A percentile compares a stretch with the other conserved stretches of the same genome.
phyloP scores from a whole-genome alignment of 2,329 filamentous ascomycete species.

The Paecilomyces niveus region DNA sequence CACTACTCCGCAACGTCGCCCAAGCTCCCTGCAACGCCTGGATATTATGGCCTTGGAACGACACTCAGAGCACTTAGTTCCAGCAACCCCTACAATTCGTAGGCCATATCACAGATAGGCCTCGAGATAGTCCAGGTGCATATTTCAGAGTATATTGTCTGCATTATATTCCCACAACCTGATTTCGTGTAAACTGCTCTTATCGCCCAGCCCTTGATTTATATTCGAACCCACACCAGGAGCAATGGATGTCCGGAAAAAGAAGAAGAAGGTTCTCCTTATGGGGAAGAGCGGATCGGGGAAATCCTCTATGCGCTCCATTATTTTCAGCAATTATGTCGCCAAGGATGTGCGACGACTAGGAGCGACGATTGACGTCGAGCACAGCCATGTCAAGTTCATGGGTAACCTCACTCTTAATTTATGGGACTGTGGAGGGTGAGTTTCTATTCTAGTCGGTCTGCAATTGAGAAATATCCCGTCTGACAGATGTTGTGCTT shows the following conservation, averaged over 20 bases:
- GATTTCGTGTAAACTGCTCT: not conserved
- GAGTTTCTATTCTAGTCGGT: constrained; percentile 19
- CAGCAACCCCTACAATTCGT: not conserved
- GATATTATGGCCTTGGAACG: not conserved
- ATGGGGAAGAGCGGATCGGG: constrained; percentile 97
- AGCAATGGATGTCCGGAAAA: constrained; percentile 43
- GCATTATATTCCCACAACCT: not conserved
- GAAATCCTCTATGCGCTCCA: constrained; percentile 96
- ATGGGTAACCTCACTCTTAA: constrained; percentile 96
- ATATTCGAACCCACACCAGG: not conserved
- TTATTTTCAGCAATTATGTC: constrained; percentile 99
- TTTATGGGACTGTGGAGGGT: constrained; percentile 96
- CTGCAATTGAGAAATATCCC: not conserved
- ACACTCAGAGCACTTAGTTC: not conserved
- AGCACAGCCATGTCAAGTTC: constrained; percentile 97
- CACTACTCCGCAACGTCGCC: not conserved
- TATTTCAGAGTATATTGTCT: not conserved
- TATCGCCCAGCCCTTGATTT: not conserved
- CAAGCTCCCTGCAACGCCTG: not conserved
- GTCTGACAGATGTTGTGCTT: not conserved
- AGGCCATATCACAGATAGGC: not conserved
- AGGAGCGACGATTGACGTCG: constrained; percentile 95
- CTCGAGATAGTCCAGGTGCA: not conserved
- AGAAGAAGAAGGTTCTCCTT: constrained; percentile 80
- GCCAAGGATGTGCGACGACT: constrained; percentile 88